These are phyloP conservation scores for Baorangia bicolor DNA, from an alignment of 768 basidiomycete species.

Conservation along the genomic window DNA sequence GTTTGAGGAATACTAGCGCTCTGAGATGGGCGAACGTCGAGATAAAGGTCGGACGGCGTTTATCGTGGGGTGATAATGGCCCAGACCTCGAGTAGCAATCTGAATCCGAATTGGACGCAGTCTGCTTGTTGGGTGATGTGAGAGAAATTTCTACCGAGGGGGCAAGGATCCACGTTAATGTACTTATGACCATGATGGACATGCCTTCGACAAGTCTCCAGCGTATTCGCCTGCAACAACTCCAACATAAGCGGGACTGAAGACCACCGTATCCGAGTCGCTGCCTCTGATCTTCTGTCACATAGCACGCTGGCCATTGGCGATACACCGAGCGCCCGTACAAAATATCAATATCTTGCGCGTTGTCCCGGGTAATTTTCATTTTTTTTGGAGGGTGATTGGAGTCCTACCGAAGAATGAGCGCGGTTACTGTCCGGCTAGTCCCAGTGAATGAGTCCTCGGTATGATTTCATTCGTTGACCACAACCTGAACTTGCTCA, in stretches of 20 bases:
- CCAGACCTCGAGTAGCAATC: not conserved
- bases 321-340: too few relatives aligned
- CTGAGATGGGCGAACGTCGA: not conserved
- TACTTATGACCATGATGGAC: not conserved
- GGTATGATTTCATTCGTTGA: conserved; percentile 9
- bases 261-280: not conserved
- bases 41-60: not conserved
- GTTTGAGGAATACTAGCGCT: conserved; percentile 1
- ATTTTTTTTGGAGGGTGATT: too few relatives aligned
- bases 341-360: too few relatives aligned
- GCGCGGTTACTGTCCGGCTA: too few relatives aligned
- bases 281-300: too few relatives aligned
- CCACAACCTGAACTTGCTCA: conserved; percentile 3
- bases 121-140: too few relatives aligned
- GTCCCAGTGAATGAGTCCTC: not conserved
- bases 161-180: not conserved
- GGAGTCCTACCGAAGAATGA: too few relatives aligned
- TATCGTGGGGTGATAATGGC: not conserved
- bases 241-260: not conserved
- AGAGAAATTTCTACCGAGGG: too few relatives aligned
- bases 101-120: not conserved
- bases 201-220: conserved; percentile 6
- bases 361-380: too few relatives aligned
- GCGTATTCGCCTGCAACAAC: not conserved
- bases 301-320: too few relatives aligned